A percentile compares a stretch with the other conserved stretches of the same genome.
Conservation (phyloP, 2,329 filamentous ascomycete species). For the Arachnopeziza araneosa region DNA sequence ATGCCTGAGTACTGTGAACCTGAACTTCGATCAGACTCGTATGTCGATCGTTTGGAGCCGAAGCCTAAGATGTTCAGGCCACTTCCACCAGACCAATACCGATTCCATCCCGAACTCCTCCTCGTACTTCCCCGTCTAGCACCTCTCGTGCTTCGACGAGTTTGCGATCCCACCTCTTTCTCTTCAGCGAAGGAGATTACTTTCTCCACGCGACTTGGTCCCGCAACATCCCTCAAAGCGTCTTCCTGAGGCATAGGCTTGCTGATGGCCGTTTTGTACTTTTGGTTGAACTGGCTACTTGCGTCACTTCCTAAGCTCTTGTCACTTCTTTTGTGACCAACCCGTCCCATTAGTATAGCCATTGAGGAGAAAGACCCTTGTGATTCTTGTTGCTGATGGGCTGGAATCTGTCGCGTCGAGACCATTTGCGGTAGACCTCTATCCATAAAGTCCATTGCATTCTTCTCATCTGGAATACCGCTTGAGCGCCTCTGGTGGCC, state of each 20-base stretch:
- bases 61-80: slow-evolving; percentile 61
- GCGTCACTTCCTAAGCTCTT: slow-evolving; percentile 54
- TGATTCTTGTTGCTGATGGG: slow-evolving; percentile 49
- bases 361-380: slow-evolving; percentile 56
- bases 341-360: slow-evolving; percentile 61
- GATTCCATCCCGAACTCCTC: slow-evolving; percentile 69
- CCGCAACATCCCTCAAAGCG: slow-evolving; percentile 1
- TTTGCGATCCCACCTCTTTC: slow-evolving; percentile 7
- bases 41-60: slow-evolving; percentile 38
- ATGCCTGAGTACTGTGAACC: slow-evolving; percentile 51
- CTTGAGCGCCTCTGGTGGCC: slow-evolving; percentile 40
- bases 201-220: slow-evolving; percentile 33
- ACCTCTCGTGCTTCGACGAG: slow-evolving; percentile 3
- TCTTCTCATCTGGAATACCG: slow-evolving; percentile 52
- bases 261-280: slow-evolving; percentile 57
- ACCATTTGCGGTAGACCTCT: slow-evolving; percentile 35
- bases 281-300: slow-evolving; percentile 54
- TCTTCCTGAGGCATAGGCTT: slow-evolving; percentile 50
- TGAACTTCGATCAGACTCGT: slow-evolving; percentile 38
- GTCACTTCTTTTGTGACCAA: slow-evolving; percentile 41
- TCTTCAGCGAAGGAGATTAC: slow-evolving; percentile 31
- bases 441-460: slow-evolving; percentile 43
- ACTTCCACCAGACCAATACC: slow-evolving; percentile 71
- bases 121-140: slow-evolving; percentile 31
- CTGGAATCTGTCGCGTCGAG: slow-evolving; percentile 33